Evolutionary conservation across 805 yeast species (phyloP).

Genomic region (Brettanomyces bruxellensis): DNA sequence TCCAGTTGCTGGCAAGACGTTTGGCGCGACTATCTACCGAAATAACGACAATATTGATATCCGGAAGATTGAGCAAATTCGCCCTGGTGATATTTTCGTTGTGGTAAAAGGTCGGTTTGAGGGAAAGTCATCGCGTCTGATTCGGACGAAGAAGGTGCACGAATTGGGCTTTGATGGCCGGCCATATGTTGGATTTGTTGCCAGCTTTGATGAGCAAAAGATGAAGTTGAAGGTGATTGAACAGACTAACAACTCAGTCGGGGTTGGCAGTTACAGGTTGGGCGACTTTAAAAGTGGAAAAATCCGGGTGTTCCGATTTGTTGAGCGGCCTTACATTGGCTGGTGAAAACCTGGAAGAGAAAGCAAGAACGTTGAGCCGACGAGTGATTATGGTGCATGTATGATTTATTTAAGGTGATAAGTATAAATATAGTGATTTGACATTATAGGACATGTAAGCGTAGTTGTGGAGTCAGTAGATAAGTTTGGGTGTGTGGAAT

Average conservation of each 20-base stretch:
- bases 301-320: conserved; percentile 69
- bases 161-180: conserved; percentile 42
- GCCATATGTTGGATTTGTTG: conserved; percentile 53
- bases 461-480: too few species aligned
- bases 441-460: too few species aligned
- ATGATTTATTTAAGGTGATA: too few species aligned
- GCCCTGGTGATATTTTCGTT: conserved; percentile 79
- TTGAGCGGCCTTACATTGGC: conserved; percentile 62
- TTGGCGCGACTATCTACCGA: conserved; percentile 63
- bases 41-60: conserved; percentile 43
- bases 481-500: too few species aligned
- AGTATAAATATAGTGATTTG: too few species aligned
- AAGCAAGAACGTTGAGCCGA: too few species aligned
- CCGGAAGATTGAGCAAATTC: conserved; percentile 49
- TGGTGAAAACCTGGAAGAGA: conserved; percentile 40
- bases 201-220: conserved; percentile 68
- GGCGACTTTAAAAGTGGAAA: conserved; percentile 72
- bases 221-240: conserved; percentile 63
- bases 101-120: conserved; percentile 68
- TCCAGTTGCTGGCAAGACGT: conserved; percentile 56
- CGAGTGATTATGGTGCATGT: too few species aligned
- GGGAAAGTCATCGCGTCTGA: conserved; percentile 32
- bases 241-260: conserved; percentile 40
- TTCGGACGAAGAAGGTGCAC: conserved; percentile 23
- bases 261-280: conserved; percentile 54